Evolutionary conservation across 345 rosid genomes (phyloP).

Genomic region (Hirschfeldia incana): DNA sequence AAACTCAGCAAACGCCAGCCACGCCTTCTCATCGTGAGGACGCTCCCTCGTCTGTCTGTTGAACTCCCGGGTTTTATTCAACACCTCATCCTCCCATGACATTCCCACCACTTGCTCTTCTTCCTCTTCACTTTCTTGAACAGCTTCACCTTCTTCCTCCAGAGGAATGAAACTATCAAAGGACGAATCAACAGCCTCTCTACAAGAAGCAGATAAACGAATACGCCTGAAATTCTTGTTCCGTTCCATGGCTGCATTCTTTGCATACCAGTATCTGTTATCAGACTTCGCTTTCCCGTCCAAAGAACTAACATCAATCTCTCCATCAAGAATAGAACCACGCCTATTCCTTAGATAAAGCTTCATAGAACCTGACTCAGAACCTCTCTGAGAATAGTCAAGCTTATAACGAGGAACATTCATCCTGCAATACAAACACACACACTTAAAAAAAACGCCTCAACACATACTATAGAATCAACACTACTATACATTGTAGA

Average conservation of each 20-base stretch:
- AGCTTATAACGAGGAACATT: constrained; percentile 77
- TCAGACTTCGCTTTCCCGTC: constrained; percentile 63
- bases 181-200: constrained; percentile 34
- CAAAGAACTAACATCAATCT: constrained; percentile 67
- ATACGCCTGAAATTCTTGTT: constrained; percentile 62
- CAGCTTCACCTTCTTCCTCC: constrained; percentile 44
- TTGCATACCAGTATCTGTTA: constrained; percentile 87
- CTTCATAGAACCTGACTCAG: constrained; percentile 40
- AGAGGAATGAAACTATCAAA: constrained; percentile 67
- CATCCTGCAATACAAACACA: constrained; percentile 56
- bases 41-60: constrained; percentile 76
- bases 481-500: neutral
- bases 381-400: constrained; percentile 42
- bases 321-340: constrained; percentile 51
- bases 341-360: constrained; percentile 41
- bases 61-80: constrained; percentile 75
- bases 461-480: neutral
- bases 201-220: constrained; percentile 45
- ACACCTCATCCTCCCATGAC: constrained; percentile 94
- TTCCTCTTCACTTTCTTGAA: constrained; percentile 39
- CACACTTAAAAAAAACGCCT: neutral
- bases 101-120: constrained; percentile 51
- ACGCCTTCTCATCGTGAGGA: constrained; percentile 71
- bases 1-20: constrained; percentile 86
- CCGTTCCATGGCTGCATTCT: constrained; percentile 67